Percentiles rank a stretch among this genome's conserved stretches.
These are phyloP conservation scores for Jamesozyma gamospora DNA, from an alignment of 805 yeast genomes.

Conservation along the genomic window DNA sequence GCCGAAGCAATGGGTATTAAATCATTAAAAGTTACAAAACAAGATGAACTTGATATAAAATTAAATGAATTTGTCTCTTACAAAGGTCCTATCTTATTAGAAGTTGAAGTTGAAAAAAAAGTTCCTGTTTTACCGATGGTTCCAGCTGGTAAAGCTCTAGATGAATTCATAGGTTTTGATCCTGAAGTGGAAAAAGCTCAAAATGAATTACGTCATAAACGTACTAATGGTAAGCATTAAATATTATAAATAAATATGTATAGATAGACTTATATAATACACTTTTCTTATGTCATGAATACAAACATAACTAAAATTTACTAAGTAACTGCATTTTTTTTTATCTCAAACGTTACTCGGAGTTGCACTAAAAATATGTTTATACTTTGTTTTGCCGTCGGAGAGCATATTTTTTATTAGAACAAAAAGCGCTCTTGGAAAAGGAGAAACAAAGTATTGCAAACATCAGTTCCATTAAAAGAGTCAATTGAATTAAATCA, in stretches of 20 bases:
- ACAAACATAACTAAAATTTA: no score
- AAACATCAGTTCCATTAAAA: no score
- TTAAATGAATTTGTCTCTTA: conserved; percentile 61
- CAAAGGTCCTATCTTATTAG: conserved; percentile 81
- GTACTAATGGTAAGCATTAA: conserved; percentile 65
- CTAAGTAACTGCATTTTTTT: no score
- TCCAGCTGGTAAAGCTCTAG: conserved; percentile 89
- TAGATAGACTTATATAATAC: no score
- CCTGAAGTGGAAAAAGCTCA: conserved; percentile 69
- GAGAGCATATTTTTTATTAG: no score
- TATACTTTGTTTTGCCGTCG: no score
- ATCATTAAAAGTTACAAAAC: conserved; percentile 64
- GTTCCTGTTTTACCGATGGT: conserved; percentile 98
- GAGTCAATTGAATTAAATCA: no score
- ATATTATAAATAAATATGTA: neutral
- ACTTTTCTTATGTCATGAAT: no score
- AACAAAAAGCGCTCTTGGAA: no score
- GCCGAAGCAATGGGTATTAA: conserved; percentile 91
- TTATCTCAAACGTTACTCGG: no score
- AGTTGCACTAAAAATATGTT: no score
- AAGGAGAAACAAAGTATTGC: no score
- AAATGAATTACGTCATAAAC: conserved; percentile 53
- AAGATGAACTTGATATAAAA: conserved; percentile 51
- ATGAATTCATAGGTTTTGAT: conserved; percentile 85
- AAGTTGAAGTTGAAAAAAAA: conserved; percentile 77